phyloP scores from a whole-genome alignment of 768 basidiomycete genomes.

The Mrakia frigida region DNA sequence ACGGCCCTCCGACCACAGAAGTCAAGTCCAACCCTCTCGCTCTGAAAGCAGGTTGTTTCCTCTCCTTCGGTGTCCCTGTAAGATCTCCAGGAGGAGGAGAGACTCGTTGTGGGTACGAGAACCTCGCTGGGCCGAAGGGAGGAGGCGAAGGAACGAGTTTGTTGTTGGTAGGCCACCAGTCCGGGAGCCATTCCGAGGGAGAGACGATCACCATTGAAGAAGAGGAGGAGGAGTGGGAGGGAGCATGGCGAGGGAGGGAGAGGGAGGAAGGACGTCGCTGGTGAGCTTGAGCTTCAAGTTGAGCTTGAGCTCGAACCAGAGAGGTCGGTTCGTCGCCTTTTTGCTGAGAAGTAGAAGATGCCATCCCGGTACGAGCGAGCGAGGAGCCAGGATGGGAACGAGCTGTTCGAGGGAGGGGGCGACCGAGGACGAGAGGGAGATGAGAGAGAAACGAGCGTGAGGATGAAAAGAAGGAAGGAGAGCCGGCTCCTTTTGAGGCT shows the following conservation, averaged over 20 bases:
- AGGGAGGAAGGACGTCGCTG: not conserved
- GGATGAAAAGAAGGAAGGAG: no score
- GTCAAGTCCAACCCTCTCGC: not conserved
- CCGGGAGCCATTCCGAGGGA: conserved; percentile 4
- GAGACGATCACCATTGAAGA: not conserved
- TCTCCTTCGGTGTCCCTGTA: not conserved
- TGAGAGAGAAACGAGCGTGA: no score
- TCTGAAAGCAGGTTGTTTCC: not conserved
- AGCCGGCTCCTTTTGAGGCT: not conserved
- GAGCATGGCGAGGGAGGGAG: not conserved
- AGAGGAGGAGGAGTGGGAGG: not conserved
- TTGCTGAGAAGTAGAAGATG: not conserved
- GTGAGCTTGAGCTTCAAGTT: no score
- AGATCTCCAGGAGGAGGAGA: not conserved
- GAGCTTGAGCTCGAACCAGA: no score
- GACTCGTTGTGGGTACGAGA: not conserved
- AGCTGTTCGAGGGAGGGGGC: not conserved
- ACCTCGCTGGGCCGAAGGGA: not conserved
- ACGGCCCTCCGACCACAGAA: not conserved
- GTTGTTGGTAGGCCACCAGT: not conserved
- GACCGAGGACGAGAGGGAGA: not conserved
- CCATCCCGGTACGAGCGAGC: not conserved
- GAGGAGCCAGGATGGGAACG: no score
- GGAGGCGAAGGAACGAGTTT: not conserved
- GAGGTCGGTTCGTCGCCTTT: not conserved